Percentiles rank a stretch among this genome's conserved stretches.
These are phyloP conservation scores for Cladosporium sp. DNA, from an alignment of 2,329 filamentous ascomycete genomes.

Conservation along the genomic window DNA sequence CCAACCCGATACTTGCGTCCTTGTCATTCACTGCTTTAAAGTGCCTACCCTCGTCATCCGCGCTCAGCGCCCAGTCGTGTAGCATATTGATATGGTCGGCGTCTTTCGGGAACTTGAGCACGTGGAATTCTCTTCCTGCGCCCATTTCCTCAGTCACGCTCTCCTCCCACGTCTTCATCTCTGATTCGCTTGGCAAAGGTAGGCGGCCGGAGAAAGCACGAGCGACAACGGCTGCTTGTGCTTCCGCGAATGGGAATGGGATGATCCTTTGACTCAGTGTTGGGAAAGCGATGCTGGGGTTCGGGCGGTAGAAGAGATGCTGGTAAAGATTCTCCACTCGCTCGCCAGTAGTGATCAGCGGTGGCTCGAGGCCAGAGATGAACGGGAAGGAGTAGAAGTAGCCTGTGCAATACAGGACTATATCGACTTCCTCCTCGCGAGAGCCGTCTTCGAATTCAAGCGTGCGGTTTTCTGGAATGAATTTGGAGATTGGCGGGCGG, in stretches of 20 bases:
- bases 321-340: slow-evolving; percentile 73
- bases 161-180: slow-evolving; percentile 71
- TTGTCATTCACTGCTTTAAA: neutral
- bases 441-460: slow-evolving; percentile 68
- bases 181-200: slow-evolving; percentile 58
- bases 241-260: slow-evolving; percentile 80
- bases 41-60: slow-evolving; percentile 36
- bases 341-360: slow-evolving; percentile 66
- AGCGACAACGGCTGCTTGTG: slow-evolving; percentile 74
- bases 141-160: slow-evolving; percentile 41
- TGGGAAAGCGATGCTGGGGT: slow-evolving; percentile 77
- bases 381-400: slow-evolving; percentile 87
- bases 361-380: slow-evolving; percentile 50
- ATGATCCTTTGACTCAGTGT: slow-evolving; percentile 78
- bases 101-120: slow-evolving; percentile 61
- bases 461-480: slow-evolving; percentile 58
- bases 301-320: slow-evolving; percentile 73
- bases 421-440: slow-evolving; percentile 68
- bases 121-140: slow-evolving; percentile 53
- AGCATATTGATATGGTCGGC: slow-evolving; percentile 69
- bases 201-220: slow-evolving; percentile 75
- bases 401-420: slow-evolving; percentile 82
- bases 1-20: neutral
- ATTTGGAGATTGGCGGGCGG: slow-evolving; percentile 54
- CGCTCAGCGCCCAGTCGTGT: slow-evolving; percentile 60